Evolutionary conservation across 306 rosid genomes (phyloP).

Genomic region (Malus fusca): DNA sequence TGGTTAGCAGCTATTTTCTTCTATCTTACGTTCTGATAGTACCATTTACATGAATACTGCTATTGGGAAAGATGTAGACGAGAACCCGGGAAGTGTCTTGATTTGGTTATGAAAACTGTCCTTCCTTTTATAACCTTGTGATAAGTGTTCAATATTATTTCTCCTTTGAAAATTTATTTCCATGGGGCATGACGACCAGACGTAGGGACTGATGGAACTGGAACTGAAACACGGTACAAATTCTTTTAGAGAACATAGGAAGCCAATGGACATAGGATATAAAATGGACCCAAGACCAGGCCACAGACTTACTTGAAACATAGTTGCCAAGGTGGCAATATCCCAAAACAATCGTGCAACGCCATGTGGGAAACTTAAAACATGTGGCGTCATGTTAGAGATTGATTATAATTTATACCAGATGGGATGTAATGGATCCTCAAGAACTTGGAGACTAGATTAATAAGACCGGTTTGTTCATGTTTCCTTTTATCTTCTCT

Average conservation of each 20-base stretch:
- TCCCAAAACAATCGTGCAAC: neutral
- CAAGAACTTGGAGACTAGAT: neutral
- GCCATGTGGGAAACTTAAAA: neutral
- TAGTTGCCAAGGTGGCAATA: neutral
- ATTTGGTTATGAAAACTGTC: neutral
- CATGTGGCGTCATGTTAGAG: neutral
- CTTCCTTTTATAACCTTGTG: neutral
- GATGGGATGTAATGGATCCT: neutral
- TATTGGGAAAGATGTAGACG: neutral
- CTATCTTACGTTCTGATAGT: neutral
- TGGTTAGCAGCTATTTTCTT: conserved; percentile 47
- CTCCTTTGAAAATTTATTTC: neutral
- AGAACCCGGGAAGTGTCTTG: neutral
- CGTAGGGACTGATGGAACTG: neutral
- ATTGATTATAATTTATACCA: neutral
- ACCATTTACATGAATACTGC: neutral
- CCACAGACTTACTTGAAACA: neutral
- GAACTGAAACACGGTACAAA: neutral
- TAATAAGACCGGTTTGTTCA: neutral
- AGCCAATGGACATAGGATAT: neutral
- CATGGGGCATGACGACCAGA: neutral
- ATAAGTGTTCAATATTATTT: neutral
- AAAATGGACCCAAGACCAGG: neutral
- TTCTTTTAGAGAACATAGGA: too few species aligned
- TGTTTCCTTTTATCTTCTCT: neutral